phyloP scores from a whole-genome alignment of 345 rosid species.

The Psidium friedrichsthalianum region DNA sequence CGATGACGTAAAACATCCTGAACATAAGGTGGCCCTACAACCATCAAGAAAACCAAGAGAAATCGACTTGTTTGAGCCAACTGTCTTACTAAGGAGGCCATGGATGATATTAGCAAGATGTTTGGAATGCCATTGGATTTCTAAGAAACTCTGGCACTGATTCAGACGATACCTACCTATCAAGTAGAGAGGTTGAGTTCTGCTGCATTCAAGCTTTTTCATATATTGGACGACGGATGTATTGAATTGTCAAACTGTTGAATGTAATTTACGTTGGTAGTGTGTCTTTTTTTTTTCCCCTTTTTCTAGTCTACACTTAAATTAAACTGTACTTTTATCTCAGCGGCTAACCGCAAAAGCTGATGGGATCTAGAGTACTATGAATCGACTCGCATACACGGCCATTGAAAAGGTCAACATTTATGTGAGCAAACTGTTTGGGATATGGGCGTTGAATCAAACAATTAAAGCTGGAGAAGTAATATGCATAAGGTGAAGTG shows the following conservation, averaged over 20 bases:
- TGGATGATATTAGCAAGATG: conserved; percentile 81
- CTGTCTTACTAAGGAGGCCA: conserved; percentile 71
- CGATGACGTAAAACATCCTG: conserved; percentile 46
- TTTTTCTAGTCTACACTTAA: neutral
- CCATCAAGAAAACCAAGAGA: conserved; percentile 23
- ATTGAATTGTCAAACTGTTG: neutral
- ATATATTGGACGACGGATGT: neutral
- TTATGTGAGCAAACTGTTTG: neutral
- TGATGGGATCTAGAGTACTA: neutral
- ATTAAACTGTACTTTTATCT: neutral
- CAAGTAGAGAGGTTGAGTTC: neutral
- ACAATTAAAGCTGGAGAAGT: neutral
- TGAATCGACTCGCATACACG: neutral
- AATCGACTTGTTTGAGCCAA: conserved; percentile 62
- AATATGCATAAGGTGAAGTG: neutral
- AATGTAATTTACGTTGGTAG: neutral
- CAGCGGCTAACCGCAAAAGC: neutral
- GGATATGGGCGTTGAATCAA: neutral
- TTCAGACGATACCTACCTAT: neutral
- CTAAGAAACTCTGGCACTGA: conserved; percentile 10
- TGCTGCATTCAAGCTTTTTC: neutral
- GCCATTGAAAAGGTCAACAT: neutral
- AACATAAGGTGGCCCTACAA: conserved; percentile 2
- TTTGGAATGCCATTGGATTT: conserved; percentile 76
- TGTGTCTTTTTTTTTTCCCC: too few relatives aligned